phyloP scores from a whole-genome alignment of 805 yeast genomes.

The Monosporozyma yasuniensis region DNA sequence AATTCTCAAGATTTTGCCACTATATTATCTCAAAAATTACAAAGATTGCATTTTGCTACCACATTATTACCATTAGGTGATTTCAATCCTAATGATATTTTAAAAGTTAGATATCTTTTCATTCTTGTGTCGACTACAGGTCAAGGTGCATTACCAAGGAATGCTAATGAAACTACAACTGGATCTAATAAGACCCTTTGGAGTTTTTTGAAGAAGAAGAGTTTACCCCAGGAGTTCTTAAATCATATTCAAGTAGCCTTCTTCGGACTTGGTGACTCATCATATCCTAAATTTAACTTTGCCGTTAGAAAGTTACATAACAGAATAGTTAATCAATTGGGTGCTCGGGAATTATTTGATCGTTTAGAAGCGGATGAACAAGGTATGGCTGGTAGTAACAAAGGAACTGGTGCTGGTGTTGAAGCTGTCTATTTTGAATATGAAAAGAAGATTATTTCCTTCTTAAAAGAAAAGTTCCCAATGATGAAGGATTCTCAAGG shows the following conservation, averaged over 20 bases:
- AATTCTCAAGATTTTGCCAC: conserved; percentile 80
- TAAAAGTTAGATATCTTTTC: conserved; percentile 36
- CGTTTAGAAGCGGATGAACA: conserved; percentile 89
- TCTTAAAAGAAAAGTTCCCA: conserved; percentile 31
- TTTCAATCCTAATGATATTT: conserved; percentile 45
- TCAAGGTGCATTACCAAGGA: conserved; percentile 86
- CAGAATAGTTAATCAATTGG: conserved; percentile 63
- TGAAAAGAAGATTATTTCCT: conserved; percentile 43
- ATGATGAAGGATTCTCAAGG: conserved; percentile 10
- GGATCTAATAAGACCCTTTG: conserved; percentile 40
- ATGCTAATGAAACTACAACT: conserved; percentile 39
- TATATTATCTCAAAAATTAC: conserved; percentile 46
- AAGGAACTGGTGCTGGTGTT: conserved; percentile 33
- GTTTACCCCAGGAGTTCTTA: conserved; percentile 53
- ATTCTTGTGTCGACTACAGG: conserved; percentile 82
- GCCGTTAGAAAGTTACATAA: conserved; percentile 80
- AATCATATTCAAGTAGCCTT: conserved; percentile 56
- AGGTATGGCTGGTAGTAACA: conserved; percentile 52
- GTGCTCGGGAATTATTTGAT: conserved; percentile 61
- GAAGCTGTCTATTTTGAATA: conserved; percentile 75
- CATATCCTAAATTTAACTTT: conserved; percentile 80
- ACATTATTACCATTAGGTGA: conserved; percentile 48
- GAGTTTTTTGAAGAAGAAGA: conserved; percentile 60
- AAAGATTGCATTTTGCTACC: conserved; percentile 44
- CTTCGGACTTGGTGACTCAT: conserved; percentile 90